These are phyloP conservation scores for Endotrypanum monterogeii DNA, from an alignment of 208 protist genomes.

Conservation along the genomic window DNA sequence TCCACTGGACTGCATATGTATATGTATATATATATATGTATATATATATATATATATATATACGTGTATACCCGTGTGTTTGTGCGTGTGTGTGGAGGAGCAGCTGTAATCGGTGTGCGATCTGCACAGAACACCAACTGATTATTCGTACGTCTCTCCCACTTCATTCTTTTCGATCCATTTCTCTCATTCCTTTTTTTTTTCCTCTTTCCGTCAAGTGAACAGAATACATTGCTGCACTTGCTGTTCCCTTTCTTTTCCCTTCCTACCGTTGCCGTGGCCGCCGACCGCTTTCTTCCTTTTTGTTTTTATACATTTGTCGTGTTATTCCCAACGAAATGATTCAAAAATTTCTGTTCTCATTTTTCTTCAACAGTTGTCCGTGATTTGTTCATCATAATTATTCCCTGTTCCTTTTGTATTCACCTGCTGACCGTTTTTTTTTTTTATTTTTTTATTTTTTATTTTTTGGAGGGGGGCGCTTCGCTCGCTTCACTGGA, in stretches of 20 bases:
- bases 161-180: too few relatives aligned
- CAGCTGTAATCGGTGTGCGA: too few relatives aligned
- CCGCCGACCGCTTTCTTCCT: too few relatives aligned
- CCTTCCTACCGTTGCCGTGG: not conserved
- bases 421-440: too few relatives aligned
- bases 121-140: not conserved
- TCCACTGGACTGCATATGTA: too few relatives aligned
- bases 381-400: too few relatives aligned
- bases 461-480: slow-evolving; percentile 12
- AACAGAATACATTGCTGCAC: not conserved
- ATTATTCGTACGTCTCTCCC: not conserved
- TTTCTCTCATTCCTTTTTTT: too few relatives aligned
- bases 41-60: not conserved
- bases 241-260: not conserved
- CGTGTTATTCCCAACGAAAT: too few relatives aligned
- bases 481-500: slow-evolving; percentile 9
- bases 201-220: too few relatives aligned
- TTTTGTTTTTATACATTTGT: not conserved
- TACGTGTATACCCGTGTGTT: not conserved
- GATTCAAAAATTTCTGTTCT: not conserved
- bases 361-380: slow-evolving; percentile 2
- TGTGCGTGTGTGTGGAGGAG: too few relatives aligned
- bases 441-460: slow-evolving; percentile 15
- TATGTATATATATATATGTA: not conserved
- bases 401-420: too few relatives aligned